Base-by-base conservation (phyloP, 2,329 filamentous ascomycete species). In the Alternaria alternata region DNA sequence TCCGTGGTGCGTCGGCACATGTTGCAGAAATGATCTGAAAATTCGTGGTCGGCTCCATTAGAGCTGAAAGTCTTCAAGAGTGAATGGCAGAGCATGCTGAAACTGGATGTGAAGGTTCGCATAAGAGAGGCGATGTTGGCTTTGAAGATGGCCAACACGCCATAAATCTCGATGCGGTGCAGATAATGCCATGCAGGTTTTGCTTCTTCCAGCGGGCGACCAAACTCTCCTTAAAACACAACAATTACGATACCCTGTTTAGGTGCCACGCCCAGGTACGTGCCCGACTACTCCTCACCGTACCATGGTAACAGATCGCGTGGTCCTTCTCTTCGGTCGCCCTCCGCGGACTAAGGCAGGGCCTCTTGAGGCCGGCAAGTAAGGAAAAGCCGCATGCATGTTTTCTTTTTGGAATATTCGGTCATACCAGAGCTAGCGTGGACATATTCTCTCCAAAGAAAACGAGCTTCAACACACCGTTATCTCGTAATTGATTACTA, bases 181-280 rank as follows among this genome's bases (percentile, higher is more conserved):
- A 49, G 30, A 49, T 36, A 26, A 49, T 49, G 46, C 12, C 46
- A 49, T 49, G 46, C 46, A 36, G 32, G 46, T 11, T 49, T 49
- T 49, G 46, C 46, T 49, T 49, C 30, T 49, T 49, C 36, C 46
- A 14, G 20, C 11, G 30, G 46, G 32, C 32, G 32, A 26, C 16
- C 46, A 11, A 49, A 24, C 34, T 26, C 3, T 26, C 30, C 12
- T 38, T 20, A 16, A 38, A 48, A 26, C 18, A 38, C 7, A 42
- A 24, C 32, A 36, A 6, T 38, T 49, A 22, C 32, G 20, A 36
- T 22, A 38, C 32, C 20, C 32, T 49, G 32, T 49, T 24, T 26
- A 20, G n/a, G 46, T 24, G 20, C 46, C 46, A 12, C 36, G 7
- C 7, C 46, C 20, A 38, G 46, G 32, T 49, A 49, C 46, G 32